Evolutionary conservation across 2,329 filamentous ascomycete species (phyloP), one percentile per base, ranked within the genome.

Genomic region (Ceratocystis colombiana): DNA sequence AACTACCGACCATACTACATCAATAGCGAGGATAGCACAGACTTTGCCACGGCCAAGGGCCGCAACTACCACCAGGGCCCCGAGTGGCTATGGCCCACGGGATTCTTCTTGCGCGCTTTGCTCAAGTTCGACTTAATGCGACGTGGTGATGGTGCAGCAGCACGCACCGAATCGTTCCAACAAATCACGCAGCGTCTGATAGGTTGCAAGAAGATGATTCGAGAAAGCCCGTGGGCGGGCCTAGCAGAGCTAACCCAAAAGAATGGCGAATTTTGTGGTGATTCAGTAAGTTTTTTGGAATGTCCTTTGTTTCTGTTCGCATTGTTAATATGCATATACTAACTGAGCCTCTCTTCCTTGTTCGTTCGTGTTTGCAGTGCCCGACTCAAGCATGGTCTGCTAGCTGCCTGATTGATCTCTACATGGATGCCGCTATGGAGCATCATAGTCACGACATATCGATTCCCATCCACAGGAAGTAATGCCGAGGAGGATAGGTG

Each of bases 31-130:
- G 94, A 99, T 76, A 93, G 88, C 68, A 85, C 84, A 12, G 89
- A 97, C 75, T 97, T 96, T 73, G 84, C 89, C 10, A 97, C 93
- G 0, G 86, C 88, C 71, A 97, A 97, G 76, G 94, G 94, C 62
- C 83, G 94, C 66, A 99, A 97, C 76, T 99, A 99, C 77, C 94
- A 99, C 75, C 93, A 97, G 75, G 94, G 94, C 3, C 95, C 94
- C 0, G 94, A 99, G 75, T 99, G 94, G 94, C 78, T 96, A 28
- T 99, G 94, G 94, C 95, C 93, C 0, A 93, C 90, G 0, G 94
- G 94, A 3, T 99, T 91, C 79, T 99, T 96, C 80, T 80, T 96
- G 25, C 86, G 95, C 62, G 94, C 94, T 0, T 79, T 99, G 70
- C 82, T 99, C 69, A 89, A 91, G 75, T 97, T 97, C 72, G 91